Base-by-base conservation (phyloP, 2,329 filamentous ascomycete genomes). In the Chaetomium globosum region DNA sequence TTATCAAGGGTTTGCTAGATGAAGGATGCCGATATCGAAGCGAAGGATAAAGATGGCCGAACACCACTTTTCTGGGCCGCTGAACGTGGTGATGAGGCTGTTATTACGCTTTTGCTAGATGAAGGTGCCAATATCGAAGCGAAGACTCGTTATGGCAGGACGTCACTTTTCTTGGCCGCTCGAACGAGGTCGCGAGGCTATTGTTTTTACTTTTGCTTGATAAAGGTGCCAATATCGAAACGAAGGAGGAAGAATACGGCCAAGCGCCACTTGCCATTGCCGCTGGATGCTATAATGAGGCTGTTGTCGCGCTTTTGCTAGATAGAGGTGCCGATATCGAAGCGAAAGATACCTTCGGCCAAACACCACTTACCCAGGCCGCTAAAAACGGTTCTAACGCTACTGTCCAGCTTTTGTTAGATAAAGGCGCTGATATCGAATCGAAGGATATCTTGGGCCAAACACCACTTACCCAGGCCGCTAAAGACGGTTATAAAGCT, bases 351-450 rank as follows among this genome's bases (percentile, higher is more conserved):
- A 1, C 2, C 1, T 1, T 23, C 33, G 43, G 56, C 28, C 19
- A 19, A n/a, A 59, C 43, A 33, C 2, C 26, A 26, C 26, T 23
- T 36, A 10, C 4, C 23, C n/a, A n/a, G n/a, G n/a, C n/a, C n/a
- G n/a, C n/a, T n/a, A n/a, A n/a, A n/a, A n/a, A n/a, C n/a, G n/a
- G n/a, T n/a, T n/a, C n/a, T n/a, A n/a, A n/a, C n/a, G n/a, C n/a
- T n/a, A n/a, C n/a, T n/a, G n/a, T n/a, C n/a, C n/a, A n/a, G 43
- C 39, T 59, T n/a, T 30, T 59, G 3, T 16, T 49, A 10, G 56
- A 49, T 1, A 23, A 23, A 6, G 56, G 56, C 9, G 43, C 39
- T 3, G 19, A 46, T 9, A n/a, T 59, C 39, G 39, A 59, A n/a
- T 1, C 43, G 4, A 30, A 30, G 26, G 43, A 49, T 23, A 1